Percentiles rank a stretch among this genome's conserved stretches.
These are phyloP conservation scores for Suillus brevipes DNA, from an alignment of 768 basidiomycete species.

Conservation along the genomic window DNA sequence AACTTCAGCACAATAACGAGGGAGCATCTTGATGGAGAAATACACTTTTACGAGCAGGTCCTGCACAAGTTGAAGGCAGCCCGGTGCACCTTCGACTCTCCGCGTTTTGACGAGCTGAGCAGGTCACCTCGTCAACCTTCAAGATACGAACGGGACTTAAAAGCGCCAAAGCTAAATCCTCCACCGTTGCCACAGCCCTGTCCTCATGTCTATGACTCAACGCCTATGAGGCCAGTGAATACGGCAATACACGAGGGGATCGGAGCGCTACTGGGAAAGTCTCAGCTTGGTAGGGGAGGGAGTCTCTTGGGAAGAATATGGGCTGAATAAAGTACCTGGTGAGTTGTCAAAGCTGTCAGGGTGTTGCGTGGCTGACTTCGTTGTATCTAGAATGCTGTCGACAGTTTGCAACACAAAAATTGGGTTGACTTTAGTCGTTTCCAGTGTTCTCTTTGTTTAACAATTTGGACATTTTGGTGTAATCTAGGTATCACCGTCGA, in stretches of 20 bases:
- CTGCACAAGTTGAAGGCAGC: constrained; percentile 59
- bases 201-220: constrained; percentile 76
- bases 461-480: too few species aligned
- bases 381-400: not conserved
- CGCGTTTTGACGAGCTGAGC: constrained; percentile 49
- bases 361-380: not conserved
- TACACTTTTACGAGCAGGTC: constrained; percentile 72
- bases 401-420: not conserved
- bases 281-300: constrained; percentile 35
- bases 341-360: not conserved
- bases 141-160: constrained; percentile 74
- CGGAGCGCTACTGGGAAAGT: constrained; percentile 54
- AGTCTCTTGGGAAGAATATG: constrained; percentile 68
- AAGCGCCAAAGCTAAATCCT: constrained; percentile 48
- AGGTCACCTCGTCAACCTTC: constrained; percentile 60
- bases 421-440: not conserved
- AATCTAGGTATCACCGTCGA: too few species aligned
- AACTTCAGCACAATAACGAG: constrained; percentile 60
- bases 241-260: constrained; percentile 75
- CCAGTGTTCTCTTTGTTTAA: too few species aligned
- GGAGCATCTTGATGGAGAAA: constrained; percentile 79
- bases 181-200: constrained; percentile 65
- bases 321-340: constrained; percentile 24
- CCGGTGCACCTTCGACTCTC: constrained; percentile 51
- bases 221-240: constrained; percentile 74